Base-by-base conservation (phyloP, 768 basidiomycete genomes). In the Rhodocollybia butyracea region DNA sequence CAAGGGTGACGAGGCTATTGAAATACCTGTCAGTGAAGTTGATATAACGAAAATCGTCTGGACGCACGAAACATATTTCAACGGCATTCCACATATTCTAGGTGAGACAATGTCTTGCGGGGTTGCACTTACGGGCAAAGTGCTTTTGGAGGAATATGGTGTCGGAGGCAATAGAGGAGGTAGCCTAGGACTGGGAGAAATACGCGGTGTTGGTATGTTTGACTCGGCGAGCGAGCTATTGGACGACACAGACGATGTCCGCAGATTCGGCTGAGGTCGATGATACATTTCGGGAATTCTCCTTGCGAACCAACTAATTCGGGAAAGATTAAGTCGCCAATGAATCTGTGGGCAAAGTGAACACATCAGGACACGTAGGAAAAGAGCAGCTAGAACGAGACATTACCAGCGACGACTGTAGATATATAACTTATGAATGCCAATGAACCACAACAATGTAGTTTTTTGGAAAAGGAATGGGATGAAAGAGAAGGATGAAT, bases 41-140 rank as follows among this genome's bases (percentile, higher is more conserved):
- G 36, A 39, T 31, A 38, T 24, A 40, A 50, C 26, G 46, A 26
- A 53, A 42, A 39, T 36, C 31, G 39, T n/a, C 34, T n/a, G 30
- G 65, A 77, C 88, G 74, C 66, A 89, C 87, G 88, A 89, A 12
- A 90, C 78, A 58, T 89, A 90, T 86, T 90, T 90, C 62, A 90
- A 73, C 13, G 87, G 88, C 63, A 90, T 61, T 10, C 89, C 89
- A 57, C 76, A 89, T 57, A 90, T 72, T 12, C 78, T 82, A 0
- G 88, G 86, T 24, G 50, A 29, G 10, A 64, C 60, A 46, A 61
- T 51, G 13, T 71, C 73, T 19, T 69, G 50, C 53, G 59, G 41
- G 46, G 64, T 19, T 57, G 66, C 51, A 47, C 63, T 66, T 46
- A 69, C 59, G 13, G 70, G 64, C 15, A 71, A 63, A 5, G 68